These are phyloP conservation scores for Syzygium malaccense DNA, from an alignment of 441 rosid species.

Conservation along the genomic window DNA sequence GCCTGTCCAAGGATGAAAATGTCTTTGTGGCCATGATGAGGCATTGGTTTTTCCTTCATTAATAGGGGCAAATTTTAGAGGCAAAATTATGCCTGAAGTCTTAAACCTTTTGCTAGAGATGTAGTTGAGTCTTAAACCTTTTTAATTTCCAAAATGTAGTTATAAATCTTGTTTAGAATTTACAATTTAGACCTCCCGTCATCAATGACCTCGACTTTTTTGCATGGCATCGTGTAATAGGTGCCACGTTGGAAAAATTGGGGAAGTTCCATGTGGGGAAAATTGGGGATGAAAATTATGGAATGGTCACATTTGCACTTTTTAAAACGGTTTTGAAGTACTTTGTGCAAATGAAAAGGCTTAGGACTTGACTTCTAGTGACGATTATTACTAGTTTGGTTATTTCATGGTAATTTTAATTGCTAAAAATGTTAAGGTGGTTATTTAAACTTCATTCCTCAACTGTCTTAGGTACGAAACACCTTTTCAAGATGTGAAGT, in stretches of 20 bases:
- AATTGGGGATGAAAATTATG: background rate
- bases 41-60: background rate
- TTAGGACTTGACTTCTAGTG: background rate
- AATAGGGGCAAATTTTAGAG: background rate
- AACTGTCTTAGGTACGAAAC: constrained; percentile 35
- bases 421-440: background rate
- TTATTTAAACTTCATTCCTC: background rate
- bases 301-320: background rate
- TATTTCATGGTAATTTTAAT: background rate
- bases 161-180: background rate
- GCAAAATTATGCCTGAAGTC: background rate
- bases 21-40: background rate
- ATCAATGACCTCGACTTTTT: background rate
- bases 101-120: background rate
- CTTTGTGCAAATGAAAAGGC: background rate
- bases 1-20: background rate
- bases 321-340: background rate
- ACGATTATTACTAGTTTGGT: background rate
- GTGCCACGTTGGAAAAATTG: background rate
- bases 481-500: constrained; percentile 61
- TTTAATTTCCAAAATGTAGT: background rate
- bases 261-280: background rate
- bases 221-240: background rate
- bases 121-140: background rate
- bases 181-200: background rate